Conservation (phyloP, 2,329 filamentous ascomycete genomes). For the Hymenoscyphus infarciens region DNA sequence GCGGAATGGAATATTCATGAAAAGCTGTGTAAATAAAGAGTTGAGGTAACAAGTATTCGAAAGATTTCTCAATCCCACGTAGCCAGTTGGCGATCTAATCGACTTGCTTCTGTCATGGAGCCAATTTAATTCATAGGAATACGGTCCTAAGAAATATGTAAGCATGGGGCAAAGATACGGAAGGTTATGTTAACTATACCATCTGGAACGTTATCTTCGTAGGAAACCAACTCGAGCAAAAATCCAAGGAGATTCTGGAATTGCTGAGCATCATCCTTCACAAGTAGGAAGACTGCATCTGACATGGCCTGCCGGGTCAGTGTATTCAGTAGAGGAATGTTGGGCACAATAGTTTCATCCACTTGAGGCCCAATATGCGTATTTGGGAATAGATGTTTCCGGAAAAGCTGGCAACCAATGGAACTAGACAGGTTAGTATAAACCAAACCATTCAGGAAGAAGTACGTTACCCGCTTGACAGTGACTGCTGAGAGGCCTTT, state of each 20-base stretch:
- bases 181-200: slow-evolving; percentile 13
- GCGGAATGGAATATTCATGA: slow-evolving; percentile 89
- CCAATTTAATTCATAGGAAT: slow-evolving; percentile 58
- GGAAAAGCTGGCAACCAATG: slow-evolving; percentile 54
- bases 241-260: slow-evolving; percentile 50
- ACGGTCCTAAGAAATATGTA: slow-evolving; percentile 41
- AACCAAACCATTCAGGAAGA: slow-evolving; percentile 3
- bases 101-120: slow-evolving; percentile 63
- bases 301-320: slow-evolving; percentile 57
- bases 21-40: slow-evolving; percentile 88
- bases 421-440: slow-evolving; percentile 31
- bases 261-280: slow-evolving; percentile 48
- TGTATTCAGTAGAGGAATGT: slow-evolving; percentile 49
- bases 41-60: slow-evolving; percentile 98
- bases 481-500: slow-evolving; percentile 26
- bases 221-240: slow-evolving; percentile 49
- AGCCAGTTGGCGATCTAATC: slow-evolving; percentile 74
- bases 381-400: slow-evolving; percentile 61
- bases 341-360: slow-evolving; percentile 34
- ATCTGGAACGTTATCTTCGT: slow-evolving; percentile 43
- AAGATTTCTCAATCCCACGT: slow-evolving; percentile 85
- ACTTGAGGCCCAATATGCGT: slow-evolving; percentile 34
- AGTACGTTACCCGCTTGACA: slow-evolving; percentile 26
- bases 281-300: slow-evolving; percentile 55
- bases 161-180: slow-evolving; percentile 14